Base-by-base conservation (phyloP, 1,284 basidiomycete species). In the Marasmius fiardii region DNA sequence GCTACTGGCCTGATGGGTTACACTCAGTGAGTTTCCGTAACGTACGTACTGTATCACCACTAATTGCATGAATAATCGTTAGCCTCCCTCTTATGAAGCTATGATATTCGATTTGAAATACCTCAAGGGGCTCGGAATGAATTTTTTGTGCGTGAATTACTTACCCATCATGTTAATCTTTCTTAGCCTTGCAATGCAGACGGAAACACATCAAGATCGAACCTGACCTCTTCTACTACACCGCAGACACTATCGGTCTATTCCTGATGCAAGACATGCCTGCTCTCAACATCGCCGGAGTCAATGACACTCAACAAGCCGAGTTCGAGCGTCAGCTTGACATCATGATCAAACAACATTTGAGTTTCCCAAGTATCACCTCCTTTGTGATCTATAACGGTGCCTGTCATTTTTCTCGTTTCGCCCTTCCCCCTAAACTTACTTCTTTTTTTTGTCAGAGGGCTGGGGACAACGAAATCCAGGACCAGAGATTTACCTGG, bases 161-260 rank as follows among this genome's bases (percentile, higher is more conserved):
- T 24, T 47, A 14, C 7, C 21, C 16, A 23, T 23, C 44, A 10
- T 18, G 8, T 47, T 47, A 14, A 21, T 47, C 7, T n/a, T 21
- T 7, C 44, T 11, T 21, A 21, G 20, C 7, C 44, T 4, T 21
- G 8, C 12, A 47, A 26, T 7, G 24, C 44, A 47, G 44, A 33
- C 59, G 59, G 14, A 60, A 60, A 35, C 59, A 60, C 54, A 60
- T 60, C 52, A 60, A 60, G 45, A 49, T 60, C 21, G 59, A 60
- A 43, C 57, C 59, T 3, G 59, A 58, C 52, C 52, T 58, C 2
- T 60, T 56, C 51, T 60, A 58, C 48, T 51, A 56, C 41, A 54
- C 57, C 3, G 54, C 59, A 2, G 59, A 58, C 35, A 53, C 5
- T 14, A 28, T 60, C 14, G 59, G 59, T 5, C 20, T 60, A 20